Conservation (phyloP, 2,329 filamentous ascomycete species). For the Pseudogymnoascus sp. region DNA sequence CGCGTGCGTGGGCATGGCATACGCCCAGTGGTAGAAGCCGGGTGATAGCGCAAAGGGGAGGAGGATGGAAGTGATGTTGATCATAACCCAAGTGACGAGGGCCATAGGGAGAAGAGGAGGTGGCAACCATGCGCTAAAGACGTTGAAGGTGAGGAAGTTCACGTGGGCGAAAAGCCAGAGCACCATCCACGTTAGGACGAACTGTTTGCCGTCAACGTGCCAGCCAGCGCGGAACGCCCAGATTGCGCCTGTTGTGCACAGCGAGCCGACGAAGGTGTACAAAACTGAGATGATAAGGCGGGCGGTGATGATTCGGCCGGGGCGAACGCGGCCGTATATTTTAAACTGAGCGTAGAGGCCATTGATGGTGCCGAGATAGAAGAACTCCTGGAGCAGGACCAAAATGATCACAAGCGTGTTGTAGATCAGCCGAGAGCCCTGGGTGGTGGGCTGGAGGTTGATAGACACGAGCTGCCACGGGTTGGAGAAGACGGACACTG, state of each 20-base stretch:
- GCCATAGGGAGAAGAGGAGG: conserved; percentile 34
- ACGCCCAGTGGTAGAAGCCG: conserved; percentile 53
- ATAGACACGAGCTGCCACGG: conserved; percentile 27
- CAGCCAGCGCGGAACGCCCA: conserved; percentile 39
- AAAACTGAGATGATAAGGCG: conserved; percentile 25
- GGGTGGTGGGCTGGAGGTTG: conserved; percentile 29
- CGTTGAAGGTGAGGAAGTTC: conserved; percentile 37
- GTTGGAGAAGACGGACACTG: conserved; percentile 28
- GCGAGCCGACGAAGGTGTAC: conserved; percentile 31
- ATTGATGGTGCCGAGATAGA: conserved; percentile 25
- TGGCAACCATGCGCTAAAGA: conserved; percentile 29
- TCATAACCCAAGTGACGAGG: conserved; percentile 52
- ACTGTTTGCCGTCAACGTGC: conserved; percentile 41
- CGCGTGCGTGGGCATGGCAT: conserved; percentile 55
- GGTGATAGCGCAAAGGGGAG: conserved; percentile 51
- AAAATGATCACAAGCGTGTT: conserved; percentile 35
- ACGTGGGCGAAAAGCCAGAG: conserved; percentile 52
- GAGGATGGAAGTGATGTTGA: conserved; percentile 53
- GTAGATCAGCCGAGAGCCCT: conserved; percentile 29
- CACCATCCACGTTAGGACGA: conserved; percentile 51
- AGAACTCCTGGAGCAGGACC: conserved; percentile 28
- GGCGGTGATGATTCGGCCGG: conserved; percentile 22
- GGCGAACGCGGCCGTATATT: conserved; percentile 19
- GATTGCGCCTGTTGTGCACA: conserved; percentile 34
- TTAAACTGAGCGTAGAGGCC: conserved; percentile 23